These are phyloP conservation scores for Fusarium sp. DNA, from an alignment of 2,329 filamentous ascomycete species.

Conservation along the genomic window DNA sequence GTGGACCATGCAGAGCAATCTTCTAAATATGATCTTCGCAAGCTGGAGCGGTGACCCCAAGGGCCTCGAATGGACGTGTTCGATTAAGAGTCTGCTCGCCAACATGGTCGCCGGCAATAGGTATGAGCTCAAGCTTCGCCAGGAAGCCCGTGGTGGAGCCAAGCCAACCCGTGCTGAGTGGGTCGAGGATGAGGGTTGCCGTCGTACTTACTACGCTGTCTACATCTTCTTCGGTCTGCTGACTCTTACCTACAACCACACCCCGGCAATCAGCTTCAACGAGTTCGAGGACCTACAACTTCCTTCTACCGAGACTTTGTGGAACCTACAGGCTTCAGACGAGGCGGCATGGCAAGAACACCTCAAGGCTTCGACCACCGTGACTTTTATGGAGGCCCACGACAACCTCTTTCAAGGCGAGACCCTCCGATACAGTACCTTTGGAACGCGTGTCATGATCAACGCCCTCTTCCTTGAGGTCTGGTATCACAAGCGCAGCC, in stretches of 20 bases:
- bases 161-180: conserved; percentile 88
- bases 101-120: conserved; percentile 99
- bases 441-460: conserved; percentile 98
- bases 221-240: conserved; percentile 99
- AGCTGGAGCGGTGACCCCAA: conserved; percentile 99
- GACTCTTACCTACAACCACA: conserved; percentile 97
- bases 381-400: conserved; percentile 94
- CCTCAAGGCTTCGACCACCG: conserved; percentile 77
- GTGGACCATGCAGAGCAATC: conserved; percentile 97
- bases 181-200: conserved; percentile 97
- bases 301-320: conserved; percentile 93
- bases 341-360: conserved; percentile 89
- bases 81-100: conserved; percentile 96
- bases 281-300: conserved; percentile 95
- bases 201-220: conserved; percentile 97
- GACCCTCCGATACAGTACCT: conserved; percentile 91
- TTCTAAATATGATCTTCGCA: conserved; percentile 98
- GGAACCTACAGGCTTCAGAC: conserved; percentile 87
- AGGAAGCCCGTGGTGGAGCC: conserved; percentile 85
- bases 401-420: conserved; percentile 97
- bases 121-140: conserved; percentile 94
- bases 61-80: conserved; percentile 98
- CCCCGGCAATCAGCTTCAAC: conserved; percentile 97
- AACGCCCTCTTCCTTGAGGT: conserved; percentile 98
- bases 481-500: conserved; percentile 98